These are phyloP conservation scores for Rozella allomycis DNA, from an alignment of 371 early-diverging fungal genomes.

Conservation along the genomic window DNA sequence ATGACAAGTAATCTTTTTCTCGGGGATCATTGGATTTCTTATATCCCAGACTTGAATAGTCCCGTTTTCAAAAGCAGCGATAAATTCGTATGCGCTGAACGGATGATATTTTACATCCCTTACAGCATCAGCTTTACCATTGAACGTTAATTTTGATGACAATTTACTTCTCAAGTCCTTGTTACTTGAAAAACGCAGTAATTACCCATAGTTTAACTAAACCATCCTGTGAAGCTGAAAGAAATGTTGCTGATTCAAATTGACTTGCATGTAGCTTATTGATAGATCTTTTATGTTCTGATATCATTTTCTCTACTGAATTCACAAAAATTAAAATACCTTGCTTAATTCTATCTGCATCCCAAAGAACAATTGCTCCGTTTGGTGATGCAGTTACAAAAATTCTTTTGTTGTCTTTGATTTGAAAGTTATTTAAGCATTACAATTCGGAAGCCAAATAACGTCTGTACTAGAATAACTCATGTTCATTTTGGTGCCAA, in stretches of 20 bases:
- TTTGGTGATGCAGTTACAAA: slow-evolving; percentile 55
- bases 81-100: slow-evolving; percentile 34
- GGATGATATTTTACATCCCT: slow-evolving; percentile 68
- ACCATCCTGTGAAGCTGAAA: slow-evolving; percentile 63
- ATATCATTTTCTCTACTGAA: slow-evolving; percentile 32
- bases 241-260: slow-evolving; percentile 33
- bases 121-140: slow-evolving; percentile 56
- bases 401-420: slow-evolving; percentile 15
- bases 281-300: slow-evolving; percentile 54
- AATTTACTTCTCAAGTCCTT: slow-evolving; percentile 47
- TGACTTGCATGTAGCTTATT: slow-evolving; percentile 57
- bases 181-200: neutral
- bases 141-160: slow-evolving; percentile 30
- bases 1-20: slow-evolving; percentile 50
- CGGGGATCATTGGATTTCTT: slow-evolving; percentile 35
- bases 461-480: slow-evolving; percentile 54
- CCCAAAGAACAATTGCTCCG: slow-evolving; percentile 51
- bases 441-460: slow-evolving; percentile 51
- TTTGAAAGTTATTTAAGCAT: slow-evolving; percentile 1
- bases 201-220: slow-evolving; percentile 55
- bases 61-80: slow-evolving; percentile 69
- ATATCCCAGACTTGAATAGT: slow-evolving; percentile 71
- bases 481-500: slow-evolving; percentile 32
- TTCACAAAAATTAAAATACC: neutral
- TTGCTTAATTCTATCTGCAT: slow-evolving; percentile 22